A percentile compares a stretch with the other conserved stretches of the same genome.
These are phyloP conservation scores for Penicillium tannophilum DNA, from an alignment of 495 filamentous ascomycete species.

Conservation along the genomic window DNA sequence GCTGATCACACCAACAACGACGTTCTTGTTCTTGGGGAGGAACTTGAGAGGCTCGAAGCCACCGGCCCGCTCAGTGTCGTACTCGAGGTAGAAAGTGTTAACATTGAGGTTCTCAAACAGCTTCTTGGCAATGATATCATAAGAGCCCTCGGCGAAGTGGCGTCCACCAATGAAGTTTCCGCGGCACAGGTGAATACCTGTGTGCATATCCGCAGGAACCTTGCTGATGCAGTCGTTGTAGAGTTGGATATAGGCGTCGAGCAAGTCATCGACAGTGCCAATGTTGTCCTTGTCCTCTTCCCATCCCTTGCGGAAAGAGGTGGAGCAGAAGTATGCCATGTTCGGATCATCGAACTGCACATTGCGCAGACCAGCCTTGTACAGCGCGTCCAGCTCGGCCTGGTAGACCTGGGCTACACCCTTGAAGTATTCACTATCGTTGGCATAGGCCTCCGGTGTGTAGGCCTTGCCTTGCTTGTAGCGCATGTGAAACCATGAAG, in stretches of 20 bases:
- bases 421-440: constrained; percentile 61
- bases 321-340: constrained; percentile 66
- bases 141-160: constrained; percentile 67
- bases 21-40: constrained; percentile 65
- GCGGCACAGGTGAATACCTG: constrained; percentile 67
- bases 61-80: constrained; percentile 66
- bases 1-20: constrained; percentile 66
- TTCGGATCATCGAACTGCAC: constrained; percentile 69
- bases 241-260: constrained; percentile 61
- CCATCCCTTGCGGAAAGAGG: constrained; percentile 63
- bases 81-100: constrained; percentile 70
- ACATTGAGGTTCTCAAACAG: constrained; percentile 66
- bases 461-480: constrained; percentile 60
- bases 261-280: constrained; percentile 49
- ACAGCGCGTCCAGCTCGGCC: constrained; percentile 60
- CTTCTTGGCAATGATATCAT: constrained; percentile 67
- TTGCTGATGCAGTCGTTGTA: constrained; percentile 63
- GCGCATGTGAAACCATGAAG: constrained; percentile 69
- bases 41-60: constrained; percentile 65
- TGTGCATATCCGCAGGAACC: constrained; percentile 60
- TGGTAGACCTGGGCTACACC: constrained; percentile 64
- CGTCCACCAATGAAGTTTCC: constrained; percentile 52
- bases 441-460: constrained; percentile 56
- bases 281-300: constrained; percentile 58
- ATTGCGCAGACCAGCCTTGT: constrained; percentile 62